A percentile compares a stretch with the other conserved stretches of the same genome.
These are phyloP conservation scores for Nematodospora valgi DNA, from an alignment of 805 yeast species.

Conservation along the genomic window DNA sequence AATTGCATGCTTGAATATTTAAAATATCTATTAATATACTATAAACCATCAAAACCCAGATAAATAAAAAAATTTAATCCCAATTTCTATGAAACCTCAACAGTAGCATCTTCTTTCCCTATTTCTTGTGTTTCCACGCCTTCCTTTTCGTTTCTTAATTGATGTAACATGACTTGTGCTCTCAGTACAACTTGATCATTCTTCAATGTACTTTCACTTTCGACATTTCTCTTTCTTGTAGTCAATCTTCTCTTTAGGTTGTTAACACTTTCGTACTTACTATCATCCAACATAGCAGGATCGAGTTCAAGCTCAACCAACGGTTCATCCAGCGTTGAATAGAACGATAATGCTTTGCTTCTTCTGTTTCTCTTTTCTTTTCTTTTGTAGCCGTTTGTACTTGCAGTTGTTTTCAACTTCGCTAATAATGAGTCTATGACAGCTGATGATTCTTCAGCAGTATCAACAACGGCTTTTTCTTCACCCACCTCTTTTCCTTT, in stretches of 20 bases:
- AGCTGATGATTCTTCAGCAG: conserved; percentile 18
- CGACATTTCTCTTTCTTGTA: conserved; percentile 17
- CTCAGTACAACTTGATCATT: conserved; percentile 31
- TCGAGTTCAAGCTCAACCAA: background rate
- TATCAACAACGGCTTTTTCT: conserved; percentile 10
- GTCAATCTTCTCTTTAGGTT: conserved; percentile 36
- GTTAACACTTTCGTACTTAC: conserved; percentile 37
- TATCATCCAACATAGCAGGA: conserved; percentile 9
- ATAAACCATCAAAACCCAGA: too few species aligned
- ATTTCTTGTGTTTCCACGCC: conserved; percentile 2
- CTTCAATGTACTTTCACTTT: conserved; percentile 6
- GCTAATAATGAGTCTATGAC: conserved; percentile 31
- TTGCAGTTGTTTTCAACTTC: conserved; percentile 30
- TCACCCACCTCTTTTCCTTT: conserved; percentile 14
- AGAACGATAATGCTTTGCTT: conserved; percentile 32
- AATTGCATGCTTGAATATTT: too few species aligned
- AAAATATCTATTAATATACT: too few species aligned
- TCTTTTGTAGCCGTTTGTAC: conserved; percentile 14
- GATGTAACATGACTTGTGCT: conserved; percentile 39
- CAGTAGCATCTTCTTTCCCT: background rate
- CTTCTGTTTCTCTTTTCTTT: conserved; percentile 22
- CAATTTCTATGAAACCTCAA: background rate
- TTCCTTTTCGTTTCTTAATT: conserved; percentile 21
- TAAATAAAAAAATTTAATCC: too few species aligned
- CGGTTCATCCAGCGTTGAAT: conserved; percentile 25